Evolutionary conservation across 805 yeast genomes (phyloP).

Genomic region (Candida ficus): DNA sequence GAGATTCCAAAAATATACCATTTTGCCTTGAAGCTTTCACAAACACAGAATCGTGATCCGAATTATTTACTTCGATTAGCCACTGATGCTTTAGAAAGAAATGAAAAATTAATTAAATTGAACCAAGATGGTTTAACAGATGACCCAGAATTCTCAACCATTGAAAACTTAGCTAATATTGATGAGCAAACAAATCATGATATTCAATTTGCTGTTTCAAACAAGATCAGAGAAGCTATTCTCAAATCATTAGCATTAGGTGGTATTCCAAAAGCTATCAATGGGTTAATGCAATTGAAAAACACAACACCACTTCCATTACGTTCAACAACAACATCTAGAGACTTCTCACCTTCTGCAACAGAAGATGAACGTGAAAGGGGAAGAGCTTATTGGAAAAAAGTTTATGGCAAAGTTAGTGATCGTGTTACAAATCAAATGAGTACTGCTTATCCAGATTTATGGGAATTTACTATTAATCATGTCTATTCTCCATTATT

Average conservation of each 20-base stretch:
- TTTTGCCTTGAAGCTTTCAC: slow-evolving; percentile 44
- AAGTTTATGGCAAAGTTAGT: slow-evolving; percentile 72
- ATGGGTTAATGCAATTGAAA: slow-evolving; percentile 61
- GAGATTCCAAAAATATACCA: slow-evolving; percentile 74
- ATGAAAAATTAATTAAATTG: slow-evolving; percentile 14
- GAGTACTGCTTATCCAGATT: slow-evolving; percentile 75
- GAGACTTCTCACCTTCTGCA: slow-evolving; percentile 30
- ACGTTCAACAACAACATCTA: slow-evolving; percentile 26
- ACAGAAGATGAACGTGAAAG: slow-evolving; percentile 28
- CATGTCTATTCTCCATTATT: slow-evolving; percentile 77
- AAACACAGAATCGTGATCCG: slow-evolving; percentile 1
- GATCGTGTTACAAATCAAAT: slow-evolving; percentile 62
- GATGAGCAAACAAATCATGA: slow-evolving; percentile 3
- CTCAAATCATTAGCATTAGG: slow-evolving; percentile 73
- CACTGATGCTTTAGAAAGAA: slow-evolving; percentile 14
- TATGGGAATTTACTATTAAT: slow-evolving; percentile 66
- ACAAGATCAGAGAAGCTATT: slow-evolving; percentile 68
- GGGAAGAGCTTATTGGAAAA: slow-evolving; percentile 68
- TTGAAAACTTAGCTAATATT: slow-evolving; percentile 18
- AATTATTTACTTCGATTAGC: slow-evolving; percentile 10
- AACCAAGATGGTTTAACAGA: slow-evolving; percentile 5
- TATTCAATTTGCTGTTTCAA: slow-evolving; percentile 33
- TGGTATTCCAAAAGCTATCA: slow-evolving; percentile 84
- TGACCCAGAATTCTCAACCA: slow-evolving; percentile 10
- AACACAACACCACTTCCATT: slow-evolving; percentile 56